phyloP scores from a whole-genome alignment of 2,329 filamentous ascomycete genomes.

The Stylonectria norvegica region DNA sequence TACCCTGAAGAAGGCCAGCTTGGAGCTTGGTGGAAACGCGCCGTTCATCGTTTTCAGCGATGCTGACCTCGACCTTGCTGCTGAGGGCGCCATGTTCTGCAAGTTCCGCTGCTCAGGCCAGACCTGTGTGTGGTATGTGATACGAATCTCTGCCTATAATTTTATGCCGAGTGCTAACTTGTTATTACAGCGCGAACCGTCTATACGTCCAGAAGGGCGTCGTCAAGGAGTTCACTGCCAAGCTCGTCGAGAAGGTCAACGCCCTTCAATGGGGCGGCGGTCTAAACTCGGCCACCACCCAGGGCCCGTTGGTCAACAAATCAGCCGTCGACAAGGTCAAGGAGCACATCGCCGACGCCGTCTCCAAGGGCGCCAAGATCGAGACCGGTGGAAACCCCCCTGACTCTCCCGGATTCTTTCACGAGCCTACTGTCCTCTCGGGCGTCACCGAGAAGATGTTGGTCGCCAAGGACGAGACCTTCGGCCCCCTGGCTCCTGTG shows the following conservation, averaged over 20 bases:
- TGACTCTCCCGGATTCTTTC: constrained; percentile 65
- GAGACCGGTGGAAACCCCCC: constrained; percentile 56
- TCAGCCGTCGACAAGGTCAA: constrained; percentile 61
- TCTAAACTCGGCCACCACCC: constrained; percentile 23
- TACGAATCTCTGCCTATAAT: neutral
- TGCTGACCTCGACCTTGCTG: constrained; percentile 60
- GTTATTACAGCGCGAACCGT: constrained; percentile 31
- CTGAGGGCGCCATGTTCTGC: constrained; percentile 48
- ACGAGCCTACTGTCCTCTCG: constrained; percentile 67
- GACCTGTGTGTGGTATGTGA: constrained; percentile 53
- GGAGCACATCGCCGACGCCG: constrained; percentile 59
- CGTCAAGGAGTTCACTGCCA: constrained; percentile 28
- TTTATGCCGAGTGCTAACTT: constrained; percentile 1
- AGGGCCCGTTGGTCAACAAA: constrained; percentile 55
- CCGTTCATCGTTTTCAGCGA: constrained; percentile 64
- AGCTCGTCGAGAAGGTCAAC: constrained; percentile 29
- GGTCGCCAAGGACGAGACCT: constrained; percentile 31
- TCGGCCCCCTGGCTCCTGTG: constrained; percentile 29
- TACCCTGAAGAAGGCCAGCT: constrained; percentile 62
- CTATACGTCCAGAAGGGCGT: constrained; percentile 34
- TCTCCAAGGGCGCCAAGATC: constrained; percentile 57
- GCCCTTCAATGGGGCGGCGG: constrained; percentile 28
- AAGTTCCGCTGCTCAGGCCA: constrained; percentile 50
- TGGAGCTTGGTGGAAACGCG: constrained; percentile 70
- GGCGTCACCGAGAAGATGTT: constrained; percentile 38